Conservation (phyloP, 176 grass and related monocot genomes). For the Oropetium thomaeum region DNA sequence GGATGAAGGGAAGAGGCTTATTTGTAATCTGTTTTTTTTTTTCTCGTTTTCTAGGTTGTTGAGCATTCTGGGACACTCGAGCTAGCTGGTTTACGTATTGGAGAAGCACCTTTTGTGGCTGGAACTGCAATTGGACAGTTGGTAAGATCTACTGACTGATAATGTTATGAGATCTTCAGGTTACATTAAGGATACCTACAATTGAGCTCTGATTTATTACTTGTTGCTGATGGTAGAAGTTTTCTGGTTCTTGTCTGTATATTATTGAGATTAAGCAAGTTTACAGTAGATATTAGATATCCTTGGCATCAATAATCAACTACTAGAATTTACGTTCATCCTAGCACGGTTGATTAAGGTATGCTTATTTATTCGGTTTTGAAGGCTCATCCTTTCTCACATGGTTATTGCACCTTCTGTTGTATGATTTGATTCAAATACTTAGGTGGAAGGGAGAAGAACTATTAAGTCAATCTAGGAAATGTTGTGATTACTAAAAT, state of each 20-base stretch:
- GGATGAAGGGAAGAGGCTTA: neutral
- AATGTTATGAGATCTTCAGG: neutral
- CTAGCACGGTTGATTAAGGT: neutral
- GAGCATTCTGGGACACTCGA: constrained; percentile 74
- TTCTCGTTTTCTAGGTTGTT: constrained; percentile 46
- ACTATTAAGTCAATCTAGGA: neutral
- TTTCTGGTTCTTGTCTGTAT: neutral
- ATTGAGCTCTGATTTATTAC: neutral
- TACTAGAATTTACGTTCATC: neutral
- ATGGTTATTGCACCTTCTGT: neutral
- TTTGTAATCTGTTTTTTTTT: constrained; percentile 17
- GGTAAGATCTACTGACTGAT: constrained; percentile 42
- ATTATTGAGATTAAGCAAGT: neutral
- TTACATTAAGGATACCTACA: neutral
- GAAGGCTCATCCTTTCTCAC: neutral
- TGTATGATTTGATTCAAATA: no score
- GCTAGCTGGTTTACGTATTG: constrained; percentile 32
- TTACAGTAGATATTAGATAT: neutral
- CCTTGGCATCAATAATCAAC: neutral
- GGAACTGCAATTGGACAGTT: constrained; percentile 60
- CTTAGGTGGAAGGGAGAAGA: neutral
- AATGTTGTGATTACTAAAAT: constrained; percentile 3
- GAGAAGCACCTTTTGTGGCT: constrained; percentile 43
- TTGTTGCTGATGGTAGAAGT: neutral
- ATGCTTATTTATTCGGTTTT: neutral